phyloP scores from a whole-genome alignment of 352 stramenopile genomes.

The Plasmopara muralis region DNA sequence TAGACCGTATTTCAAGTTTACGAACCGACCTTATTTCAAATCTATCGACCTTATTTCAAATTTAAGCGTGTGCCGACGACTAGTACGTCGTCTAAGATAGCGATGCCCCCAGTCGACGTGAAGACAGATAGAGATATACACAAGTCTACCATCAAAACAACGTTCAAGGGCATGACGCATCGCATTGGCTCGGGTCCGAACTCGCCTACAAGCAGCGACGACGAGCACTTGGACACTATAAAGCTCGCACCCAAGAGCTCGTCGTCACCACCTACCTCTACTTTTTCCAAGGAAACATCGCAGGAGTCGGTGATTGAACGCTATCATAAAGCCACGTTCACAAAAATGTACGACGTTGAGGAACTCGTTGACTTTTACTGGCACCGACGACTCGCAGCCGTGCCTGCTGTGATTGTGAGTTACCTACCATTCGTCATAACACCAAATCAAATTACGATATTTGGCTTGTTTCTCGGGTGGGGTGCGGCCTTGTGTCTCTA shows the following conservation, averaged over 20 bases:
- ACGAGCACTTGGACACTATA: conserved; percentile 27
- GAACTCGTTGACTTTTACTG: conserved; percentile 84
- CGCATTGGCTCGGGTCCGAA: conserved; percentile 30
- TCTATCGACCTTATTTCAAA: conserved; percentile 17
- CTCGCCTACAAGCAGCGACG: conserved; percentile 30
- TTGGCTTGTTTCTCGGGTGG: conserved; percentile 68
- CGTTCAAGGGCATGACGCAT: conserved; percentile 22
- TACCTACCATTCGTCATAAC: conserved; percentile 82
- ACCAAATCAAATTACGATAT: conserved; percentile 82
- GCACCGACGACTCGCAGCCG: conserved; percentile 64
- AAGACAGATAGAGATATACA: conserved; percentile 16
- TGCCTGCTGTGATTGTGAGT: conserved; percentile 70
- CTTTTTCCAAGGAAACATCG: conserved; percentile 20
- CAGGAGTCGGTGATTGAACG: conserved; percentile 49
- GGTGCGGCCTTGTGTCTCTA: conserved; percentile 60
- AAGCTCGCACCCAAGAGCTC: conserved; percentile 21
- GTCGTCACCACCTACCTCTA: conserved; percentile 15
- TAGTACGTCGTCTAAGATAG: background rate
- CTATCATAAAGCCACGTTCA: conserved; percentile 63
- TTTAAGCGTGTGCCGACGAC: conserved; percentile 15
- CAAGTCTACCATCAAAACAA: conserved; percentile 19
- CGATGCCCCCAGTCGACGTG: conserved; percentile 12
- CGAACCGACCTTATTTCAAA: too few species aligned
- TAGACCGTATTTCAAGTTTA: too few species aligned
- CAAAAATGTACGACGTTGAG: conserved; percentile 86